Conservation (phyloP, 495 filamentous ascomycete genomes). For the Lophium mytilinum region DNA sequence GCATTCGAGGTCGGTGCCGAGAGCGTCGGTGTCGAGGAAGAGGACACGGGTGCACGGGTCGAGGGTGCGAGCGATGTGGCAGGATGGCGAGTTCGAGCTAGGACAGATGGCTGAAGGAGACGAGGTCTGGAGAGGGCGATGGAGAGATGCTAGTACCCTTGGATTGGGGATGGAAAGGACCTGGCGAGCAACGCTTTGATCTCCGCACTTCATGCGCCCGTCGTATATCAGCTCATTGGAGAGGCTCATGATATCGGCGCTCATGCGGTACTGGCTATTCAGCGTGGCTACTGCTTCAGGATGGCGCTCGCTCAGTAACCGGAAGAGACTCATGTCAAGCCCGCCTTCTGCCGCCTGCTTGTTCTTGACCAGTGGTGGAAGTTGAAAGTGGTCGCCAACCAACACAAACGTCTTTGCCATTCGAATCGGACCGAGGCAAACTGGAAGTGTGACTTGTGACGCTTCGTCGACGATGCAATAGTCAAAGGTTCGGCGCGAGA, state of each 20-base stretch:
- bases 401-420: constrained; percentile 91
- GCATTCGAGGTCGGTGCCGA: constrained; percentile 53
- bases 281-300: constrained; percentile 81
- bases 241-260: constrained; percentile 87
- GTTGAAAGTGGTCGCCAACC: constrained; percentile 92
- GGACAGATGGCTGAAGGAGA: constrained; percentile 43
- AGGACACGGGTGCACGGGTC: constrained; percentile 61
- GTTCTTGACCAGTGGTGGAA: constrained; percentile 91
- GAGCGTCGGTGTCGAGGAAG: constrained; percentile 79
- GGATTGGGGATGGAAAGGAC: constrained; percentile 54
- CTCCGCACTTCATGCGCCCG: constrained; percentile 83
- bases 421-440: constrained; percentile 86
- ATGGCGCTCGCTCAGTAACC: constrained; percentile 79
- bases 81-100: constrained; percentile 43
- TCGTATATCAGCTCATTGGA: constrained; percentile 91
- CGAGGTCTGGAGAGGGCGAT: constrained; percentile 7
- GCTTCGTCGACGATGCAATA: constrained; percentile 98
- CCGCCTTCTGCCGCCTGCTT: constrained; percentile 78
- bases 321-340: constrained; percentile 88
- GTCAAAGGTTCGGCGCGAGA: constrained; percentile 84
- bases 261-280: constrained; percentile 97
- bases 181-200: constrained; percentile 58
- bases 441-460: constrained; percentile 91
- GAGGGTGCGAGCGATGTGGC: constrained; percentile 79
- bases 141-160: constrained; percentile 41